A percentile compares a stretch with the other conserved stretches of the same genome.
Conservation (phyloP, 441 rosid species). For the Populus hybrid region DNA sequence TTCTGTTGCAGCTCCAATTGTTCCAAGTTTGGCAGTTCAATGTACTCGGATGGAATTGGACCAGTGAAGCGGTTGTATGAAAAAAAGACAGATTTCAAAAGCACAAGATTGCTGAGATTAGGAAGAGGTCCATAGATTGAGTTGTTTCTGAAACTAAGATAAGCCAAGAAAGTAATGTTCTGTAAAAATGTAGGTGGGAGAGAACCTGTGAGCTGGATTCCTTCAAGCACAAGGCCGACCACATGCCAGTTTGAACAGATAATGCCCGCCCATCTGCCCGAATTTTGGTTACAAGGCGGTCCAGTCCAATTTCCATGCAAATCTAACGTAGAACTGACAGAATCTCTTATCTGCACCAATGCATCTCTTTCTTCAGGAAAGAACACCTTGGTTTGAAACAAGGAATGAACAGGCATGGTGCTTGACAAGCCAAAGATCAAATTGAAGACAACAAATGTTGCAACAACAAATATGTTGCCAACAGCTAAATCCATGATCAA, state of each 20-base stretch:
- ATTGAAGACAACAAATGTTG: not conserved
- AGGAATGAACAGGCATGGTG: not conserved
- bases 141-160: conserved; percentile 40
- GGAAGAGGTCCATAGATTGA: conserved; percentile 42
- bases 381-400: not conserved
- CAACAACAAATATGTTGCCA: not conserved
- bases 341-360: conserved; percentile 41
- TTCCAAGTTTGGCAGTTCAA: conserved; percentile 28
- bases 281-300: conserved; percentile 38
- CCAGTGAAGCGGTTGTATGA: conserved; percentile 43
- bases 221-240: conserved; percentile 44
- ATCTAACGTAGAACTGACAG: conserved; percentile 25
- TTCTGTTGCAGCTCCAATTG: conserved; percentile 44
- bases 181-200: conserved; percentile 38
- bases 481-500: not conserved
- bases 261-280: conserved; percentile 48
- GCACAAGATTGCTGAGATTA: conserved; percentile 26
- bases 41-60: conserved; percentile 38
- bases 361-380: conserved; percentile 36
- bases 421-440: not conserved
- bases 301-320: conserved; percentile 48
- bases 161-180: conserved; percentile 39
- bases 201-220: conserved; percentile 37
- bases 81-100: conserved; percentile 30
- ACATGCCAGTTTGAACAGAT: conserved; percentile 44